phyloP scores from a whole-genome alignment of 2,329 filamentous ascomycete species.

The Dendrostoma leiphaemia region DNA sequence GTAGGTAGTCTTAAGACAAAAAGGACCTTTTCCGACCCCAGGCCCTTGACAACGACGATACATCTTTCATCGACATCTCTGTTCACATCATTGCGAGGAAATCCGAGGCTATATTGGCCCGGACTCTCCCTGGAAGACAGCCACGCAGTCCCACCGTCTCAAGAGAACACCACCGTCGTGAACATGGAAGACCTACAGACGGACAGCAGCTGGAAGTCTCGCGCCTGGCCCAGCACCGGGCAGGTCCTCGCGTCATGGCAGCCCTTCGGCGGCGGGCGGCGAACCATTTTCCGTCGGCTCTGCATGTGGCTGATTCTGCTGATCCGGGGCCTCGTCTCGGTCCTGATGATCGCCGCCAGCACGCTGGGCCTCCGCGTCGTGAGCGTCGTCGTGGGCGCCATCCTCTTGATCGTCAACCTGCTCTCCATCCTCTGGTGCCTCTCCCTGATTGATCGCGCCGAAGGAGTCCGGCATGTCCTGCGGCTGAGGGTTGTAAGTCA shows the following conservation, averaged over 20 bases:
- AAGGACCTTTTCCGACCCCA: too few species aligned
- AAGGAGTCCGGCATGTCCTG: background rate
- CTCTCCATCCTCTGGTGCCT: slow-evolving; percentile 13
- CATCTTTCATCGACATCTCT: too few species aligned
- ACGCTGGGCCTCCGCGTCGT: background rate
- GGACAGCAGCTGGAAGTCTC: slow-evolving; percentile 8
- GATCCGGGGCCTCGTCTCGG: background rate
- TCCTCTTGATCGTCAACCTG: slow-evolving; percentile 4
- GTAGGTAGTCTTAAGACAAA: too few species aligned
- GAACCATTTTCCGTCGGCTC: background rate
- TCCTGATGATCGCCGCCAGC: background rate
- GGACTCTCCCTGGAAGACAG: too few species aligned
- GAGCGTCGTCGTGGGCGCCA: background rate
- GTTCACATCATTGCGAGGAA: too few species aligned
- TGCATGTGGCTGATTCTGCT: slow-evolving; percentile 13
- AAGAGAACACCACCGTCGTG: background rate
- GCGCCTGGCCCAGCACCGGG: slow-evolving; percentile 5
- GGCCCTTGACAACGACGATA: too few species aligned
- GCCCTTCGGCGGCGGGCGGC: background rate
- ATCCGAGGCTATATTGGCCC: too few species aligned
- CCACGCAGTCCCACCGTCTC: too few species aligned
- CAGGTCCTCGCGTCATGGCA: background rate
- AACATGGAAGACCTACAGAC: slow-evolving; percentile 1
- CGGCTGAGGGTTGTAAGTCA: background rate
- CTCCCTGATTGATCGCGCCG: slow-evolving; percentile 11